These are phyloP conservation scores for Lactuca saligna DNA, from an alignment of 129 eudicot genomes.

Conservation along the genomic window DNA sequence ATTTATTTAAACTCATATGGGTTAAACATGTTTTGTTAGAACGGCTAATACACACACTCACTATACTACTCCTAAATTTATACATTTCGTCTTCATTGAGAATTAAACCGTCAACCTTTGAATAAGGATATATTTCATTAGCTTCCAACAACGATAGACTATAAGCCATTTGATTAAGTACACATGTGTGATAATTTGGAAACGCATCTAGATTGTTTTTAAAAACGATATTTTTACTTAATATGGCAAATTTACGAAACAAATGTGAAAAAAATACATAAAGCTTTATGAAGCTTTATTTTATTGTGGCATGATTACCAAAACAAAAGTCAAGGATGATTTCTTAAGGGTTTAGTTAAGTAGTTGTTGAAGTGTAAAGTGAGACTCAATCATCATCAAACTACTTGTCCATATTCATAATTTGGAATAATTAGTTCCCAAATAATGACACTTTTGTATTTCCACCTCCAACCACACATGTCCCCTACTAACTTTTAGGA, in stretches of 20 bases:
- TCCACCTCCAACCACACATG: slow-evolving; percentile 23
- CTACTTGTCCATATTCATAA: slow-evolving; percentile 26
- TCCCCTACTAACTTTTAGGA: slow-evolving; percentile 26
- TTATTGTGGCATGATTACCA: slow-evolving; percentile 11
- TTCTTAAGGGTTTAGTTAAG: slow-evolving; percentile 31
- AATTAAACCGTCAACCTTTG: too few relatives aligned
- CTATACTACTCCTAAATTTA: too few relatives aligned
- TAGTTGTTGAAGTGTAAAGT: slow-evolving; percentile 27
- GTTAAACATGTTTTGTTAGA: too few relatives aligned
- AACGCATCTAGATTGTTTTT: not conserved
- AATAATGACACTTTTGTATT: slow-evolving; percentile 15
- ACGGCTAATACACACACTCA: too few relatives aligned
- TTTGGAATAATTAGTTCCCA: slow-evolving; percentile 20
- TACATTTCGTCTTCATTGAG: too few relatives aligned
- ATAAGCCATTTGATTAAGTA: too few relatives aligned
- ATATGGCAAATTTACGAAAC: not conserved
- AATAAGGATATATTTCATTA: too few relatives aligned
- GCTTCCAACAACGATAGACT: too few relatives aligned
- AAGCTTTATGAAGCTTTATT: not conserved
- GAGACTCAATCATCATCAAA: slow-evolving; percentile 28
- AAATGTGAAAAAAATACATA: too few relatives aligned
- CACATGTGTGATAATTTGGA: not conserved
- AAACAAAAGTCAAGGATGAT: slow-evolving; percentile 21
- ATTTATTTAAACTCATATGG: too few relatives aligned
- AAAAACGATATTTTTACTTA: too few relatives aligned